Evolutionary conservation across 1,139 yeast species (phyloP).

Genomic region (Hemisphaericaspora subhashii): DNA sequence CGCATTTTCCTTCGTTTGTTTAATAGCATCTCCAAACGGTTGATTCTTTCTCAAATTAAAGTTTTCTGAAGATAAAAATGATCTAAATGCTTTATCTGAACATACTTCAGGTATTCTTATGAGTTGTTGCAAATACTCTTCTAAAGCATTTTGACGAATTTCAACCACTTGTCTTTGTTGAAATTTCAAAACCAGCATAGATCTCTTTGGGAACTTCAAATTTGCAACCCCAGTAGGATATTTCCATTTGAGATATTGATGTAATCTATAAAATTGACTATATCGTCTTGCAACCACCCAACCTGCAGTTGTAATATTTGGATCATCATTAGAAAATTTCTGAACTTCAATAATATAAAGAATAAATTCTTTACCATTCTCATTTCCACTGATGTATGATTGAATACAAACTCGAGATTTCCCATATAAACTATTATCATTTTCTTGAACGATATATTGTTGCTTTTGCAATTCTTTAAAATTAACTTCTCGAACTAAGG

Average conservation of each 20-base stretch:
- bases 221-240: constrained; percentile 51
- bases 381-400: constrained; percentile 61
- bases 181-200: constrained; percentile 58
- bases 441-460: constrained; percentile 81
- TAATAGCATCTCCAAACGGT: constrained; percentile 22
- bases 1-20: constrained; percentile 17
- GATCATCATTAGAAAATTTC: constrained; percentile 45
- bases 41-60: constrained; percentile 45
- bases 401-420: constrained; percentile 66
- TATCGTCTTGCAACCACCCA: constrained; percentile 91
- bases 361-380: constrained; percentile 54
- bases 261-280: constrained; percentile 75
- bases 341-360: constrained; percentile 78
- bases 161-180: constrained; percentile 66
- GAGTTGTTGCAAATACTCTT: constrained; percentile 59
- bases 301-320: constrained; percentile 59
- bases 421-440: constrained; percentile 74
- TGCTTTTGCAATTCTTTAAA: constrained; percentile 73
- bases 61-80: constrained; percentile 74
- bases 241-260: constrained; percentile 58
- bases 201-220: constrained; percentile 62
- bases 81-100: constrained; percentile 66
- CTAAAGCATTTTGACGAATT: constrained; percentile 59
- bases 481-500: constrained; percentile 68
- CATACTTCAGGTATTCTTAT: constrained; percentile 69